These are phyloP conservation scores for Ceratobasidium sp. DNA, from an alignment of 1,284 basidiomycete genomes.

Conservation along the genomic window DNA sequence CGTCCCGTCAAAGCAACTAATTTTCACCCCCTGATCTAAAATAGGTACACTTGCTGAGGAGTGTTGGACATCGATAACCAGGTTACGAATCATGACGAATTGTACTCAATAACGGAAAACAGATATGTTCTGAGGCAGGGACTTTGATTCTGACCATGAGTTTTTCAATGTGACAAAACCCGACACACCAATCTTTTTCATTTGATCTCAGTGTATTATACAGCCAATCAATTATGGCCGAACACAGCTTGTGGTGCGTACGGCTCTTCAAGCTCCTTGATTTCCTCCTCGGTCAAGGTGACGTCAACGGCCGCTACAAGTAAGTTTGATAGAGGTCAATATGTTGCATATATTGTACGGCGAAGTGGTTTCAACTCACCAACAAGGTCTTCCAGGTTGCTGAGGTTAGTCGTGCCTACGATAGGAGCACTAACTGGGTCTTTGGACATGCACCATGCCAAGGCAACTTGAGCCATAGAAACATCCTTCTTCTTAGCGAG, in stretches of 20 bases:
- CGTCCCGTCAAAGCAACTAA: neutral
- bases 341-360: neutral
- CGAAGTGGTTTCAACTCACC: constrained; percentile 10
- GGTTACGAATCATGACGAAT: too few species aligned
- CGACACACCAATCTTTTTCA: neutral
- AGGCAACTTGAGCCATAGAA: constrained; percentile 52
- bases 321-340: neutral
- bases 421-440: constrained; percentile 44
- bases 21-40: neutral
- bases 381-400: constrained; percentile 41
- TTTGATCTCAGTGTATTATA: neutral
- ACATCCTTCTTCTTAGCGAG: constrained; percentile 49
- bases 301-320: constrained; percentile 47
- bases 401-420: constrained; percentile 43
- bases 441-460: constrained; percentile 50
- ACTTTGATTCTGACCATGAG: neutral
- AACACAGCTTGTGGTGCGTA: constrained; percentile 55
- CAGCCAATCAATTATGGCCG: constrained; percentile 48
- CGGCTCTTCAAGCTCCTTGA: constrained; percentile 56
- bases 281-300: constrained; percentile 57
- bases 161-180: neutral
- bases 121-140: neutral
- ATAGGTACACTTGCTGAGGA: constrained; percentile 32
- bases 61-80: too few species aligned
- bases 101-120: neutral